Evolutionary conservation across 495 filamentous ascomycete species (phyloP).

Genomic region (Penicillium angulare): DNA sequence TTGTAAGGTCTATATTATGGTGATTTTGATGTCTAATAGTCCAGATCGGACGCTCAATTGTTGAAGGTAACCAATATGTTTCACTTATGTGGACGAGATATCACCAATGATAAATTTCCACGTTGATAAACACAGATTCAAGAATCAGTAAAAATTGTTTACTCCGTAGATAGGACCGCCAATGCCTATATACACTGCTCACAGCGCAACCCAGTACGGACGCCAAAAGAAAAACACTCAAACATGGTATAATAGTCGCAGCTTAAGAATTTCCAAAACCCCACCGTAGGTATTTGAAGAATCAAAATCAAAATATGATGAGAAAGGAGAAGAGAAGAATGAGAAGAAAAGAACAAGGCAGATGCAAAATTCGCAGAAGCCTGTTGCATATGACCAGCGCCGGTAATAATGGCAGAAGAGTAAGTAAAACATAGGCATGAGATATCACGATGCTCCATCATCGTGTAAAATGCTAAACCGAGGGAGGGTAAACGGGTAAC

Average conservation of each 20-base stretch:
- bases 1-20: too few species aligned
- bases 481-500: background rate
- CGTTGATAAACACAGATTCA: too few species aligned
- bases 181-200: conserved; percentile 19
- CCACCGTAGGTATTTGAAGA: background rate
- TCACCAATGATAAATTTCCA: too few species aligned
- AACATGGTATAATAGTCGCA: conserved; percentile 22
- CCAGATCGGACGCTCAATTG: too few species aligned
- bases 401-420: conserved; percentile 18
- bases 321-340: conserved; percentile 5
- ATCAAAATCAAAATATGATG: conserved; percentile 1
- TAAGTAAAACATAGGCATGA: conserved; percentile 23
- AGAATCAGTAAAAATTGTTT: too few species aligned
- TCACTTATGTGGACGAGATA: too few species aligned
- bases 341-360: conserved; percentile 4
- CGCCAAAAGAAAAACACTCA: background rate
- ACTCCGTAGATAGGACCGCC: conserved; percentile 3
- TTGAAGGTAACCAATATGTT: too few species aligned
- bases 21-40: too few species aligned
- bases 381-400: conserved; percentile 31
- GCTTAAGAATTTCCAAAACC: conserved; percentile 8
- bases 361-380: conserved; percentile 16
- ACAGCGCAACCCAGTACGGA: background rate
- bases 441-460: conserved; percentile 8
- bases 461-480: conserved; percentile 14